Percentiles rank a stretch among this genome's conserved stretches.
Conservation (phyloP, 129 eudicot genomes). For the Tagetes erecta region DNA sequence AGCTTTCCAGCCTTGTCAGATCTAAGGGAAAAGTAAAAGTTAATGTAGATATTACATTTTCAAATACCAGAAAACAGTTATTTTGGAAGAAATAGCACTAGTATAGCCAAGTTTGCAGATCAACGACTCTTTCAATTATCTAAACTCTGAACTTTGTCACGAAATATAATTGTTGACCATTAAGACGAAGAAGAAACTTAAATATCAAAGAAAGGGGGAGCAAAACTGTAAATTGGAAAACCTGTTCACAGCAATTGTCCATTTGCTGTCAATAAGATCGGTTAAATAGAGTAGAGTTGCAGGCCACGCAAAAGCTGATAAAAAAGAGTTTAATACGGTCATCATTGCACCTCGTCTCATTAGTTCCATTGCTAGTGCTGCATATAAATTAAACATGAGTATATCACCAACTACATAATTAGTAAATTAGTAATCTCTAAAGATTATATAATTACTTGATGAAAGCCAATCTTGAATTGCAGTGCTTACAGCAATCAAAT, state of each 20-base stretch:
- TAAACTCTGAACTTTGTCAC: slow-evolving; percentile 7
- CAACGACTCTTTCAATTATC: neutral
- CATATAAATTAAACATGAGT: slow-evolving; percentile 35
- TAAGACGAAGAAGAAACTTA: neutral
- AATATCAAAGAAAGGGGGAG: neutral
- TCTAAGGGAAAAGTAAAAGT: slow-evolving; percentile 38
- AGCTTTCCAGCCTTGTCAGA: slow-evolving; percentile 98
- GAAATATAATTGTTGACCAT: slow-evolving; percentile 1
- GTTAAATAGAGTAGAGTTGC: slow-evolving; percentile 73
- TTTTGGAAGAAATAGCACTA: neutral
- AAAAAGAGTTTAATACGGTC: slow-evolving; percentile 80
- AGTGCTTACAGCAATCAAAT: slow-evolving; percentile 95
- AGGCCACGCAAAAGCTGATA: slow-evolving; percentile 97
- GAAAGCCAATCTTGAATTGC: slow-evolving; percentile 97
- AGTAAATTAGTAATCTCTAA: slow-evolving; percentile 16
- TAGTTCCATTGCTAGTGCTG: slow-evolving; percentile 79
- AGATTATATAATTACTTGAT: slow-evolving; percentile 59
- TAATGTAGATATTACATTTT: neutral
- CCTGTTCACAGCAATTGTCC: slow-evolving; percentile 98
- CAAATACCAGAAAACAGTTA: neutral
- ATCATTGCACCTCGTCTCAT: slow-evolving; percentile 98
- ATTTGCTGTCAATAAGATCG: slow-evolving; percentile 88
- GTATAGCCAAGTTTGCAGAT: slow-evolving; percentile 6
- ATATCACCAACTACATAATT: slow-evolving; percentile 11
- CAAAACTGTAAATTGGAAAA: slow-evolving; percentile 35